phyloP scores from a whole-genome alignment of 2,329 filamentous ascomycete species.

The Escovopsis weberi region DNA sequence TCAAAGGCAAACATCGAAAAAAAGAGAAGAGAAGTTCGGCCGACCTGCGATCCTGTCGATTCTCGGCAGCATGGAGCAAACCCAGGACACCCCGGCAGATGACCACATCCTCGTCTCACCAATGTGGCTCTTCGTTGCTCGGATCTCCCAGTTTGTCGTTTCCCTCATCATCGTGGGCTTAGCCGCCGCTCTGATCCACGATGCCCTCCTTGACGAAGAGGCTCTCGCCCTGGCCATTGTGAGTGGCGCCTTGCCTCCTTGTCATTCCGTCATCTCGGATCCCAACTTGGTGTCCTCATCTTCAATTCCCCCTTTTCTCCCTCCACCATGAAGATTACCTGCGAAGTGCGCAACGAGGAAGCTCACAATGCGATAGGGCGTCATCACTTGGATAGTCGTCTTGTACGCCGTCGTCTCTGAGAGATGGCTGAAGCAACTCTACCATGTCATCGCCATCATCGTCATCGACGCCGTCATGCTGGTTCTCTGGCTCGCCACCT shows the following conservation, averaged over 20 bases:
- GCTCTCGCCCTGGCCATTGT: slow-evolving; percentile 28
- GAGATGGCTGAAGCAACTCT: slow-evolving; percentile 20
- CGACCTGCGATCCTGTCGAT: neutral
- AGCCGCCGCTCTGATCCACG: slow-evolving; percentile 26
- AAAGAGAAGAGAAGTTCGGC: neutral
- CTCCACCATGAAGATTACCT: neutral
- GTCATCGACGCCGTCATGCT: slow-evolving; percentile 28
- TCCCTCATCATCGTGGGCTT: slow-evolving; percentile 29
- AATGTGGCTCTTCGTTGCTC: slow-evolving; percentile 27
- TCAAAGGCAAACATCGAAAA: neutral
- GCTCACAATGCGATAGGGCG: slow-evolving; percentile 14
- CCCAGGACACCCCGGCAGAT: slow-evolving; percentile 3
- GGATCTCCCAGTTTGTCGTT: slow-evolving; percentile 26
- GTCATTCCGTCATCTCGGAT: too few species aligned
- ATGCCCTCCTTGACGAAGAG: slow-evolving; percentile 22
- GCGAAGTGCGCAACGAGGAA: slow-evolving; percentile 2
- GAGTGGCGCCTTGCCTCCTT: slow-evolving; percentile 9
- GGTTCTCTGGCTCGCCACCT: slow-evolving; percentile 33
- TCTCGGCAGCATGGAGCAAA: slow-evolving; percentile 8
- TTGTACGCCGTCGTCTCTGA: slow-evolving; percentile 28
- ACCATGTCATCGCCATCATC: slow-evolving; percentile 31
- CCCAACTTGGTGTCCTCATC: neutral
- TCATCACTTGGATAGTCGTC: slow-evolving; percentile 32
- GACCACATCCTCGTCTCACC: slow-evolving; percentile 26
- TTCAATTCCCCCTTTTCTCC: neutral